These are phyloP conservation scores for Cutaneotrichosporon mucoides DNA, from an alignment of 1,284 basidiomycete species.

Conservation along the genomic window DNA sequence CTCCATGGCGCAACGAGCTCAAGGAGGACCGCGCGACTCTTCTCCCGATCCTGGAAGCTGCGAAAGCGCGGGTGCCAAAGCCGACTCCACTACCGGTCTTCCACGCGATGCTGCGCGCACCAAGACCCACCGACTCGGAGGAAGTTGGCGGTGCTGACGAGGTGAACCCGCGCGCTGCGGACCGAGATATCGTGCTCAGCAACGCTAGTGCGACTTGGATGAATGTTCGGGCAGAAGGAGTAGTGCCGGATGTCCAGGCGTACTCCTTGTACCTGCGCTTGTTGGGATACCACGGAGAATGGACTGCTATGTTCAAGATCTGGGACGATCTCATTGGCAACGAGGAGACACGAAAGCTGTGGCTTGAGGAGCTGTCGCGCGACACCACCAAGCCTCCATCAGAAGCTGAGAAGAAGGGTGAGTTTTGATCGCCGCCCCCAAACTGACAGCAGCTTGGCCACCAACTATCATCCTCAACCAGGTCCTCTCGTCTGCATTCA, in stretches of 20 bases:
- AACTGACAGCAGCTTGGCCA: slow-evolving; percentile 28
- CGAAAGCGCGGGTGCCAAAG: slow-evolving; percentile 7
- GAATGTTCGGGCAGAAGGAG: slow-evolving; percentile 19
- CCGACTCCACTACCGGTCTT: slow-evolving; percentile 24
- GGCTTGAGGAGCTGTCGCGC: slow-evolving; percentile 6
- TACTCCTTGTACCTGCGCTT: slow-evolving; percentile 44
- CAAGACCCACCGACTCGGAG: neutral
- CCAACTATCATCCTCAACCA: slow-evolving; percentile 42
- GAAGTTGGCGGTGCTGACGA: neutral
- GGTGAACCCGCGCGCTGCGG: neutral
- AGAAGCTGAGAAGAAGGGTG: slow-evolving; percentile 13
- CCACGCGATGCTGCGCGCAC: slow-evolving; percentile 6
- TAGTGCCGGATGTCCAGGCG: slow-evolving; percentile 37
- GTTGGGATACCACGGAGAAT: slow-evolving; percentile 38
- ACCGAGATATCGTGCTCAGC: slow-evolving; percentile 3
- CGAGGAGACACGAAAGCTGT: neutral
- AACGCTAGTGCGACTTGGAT: slow-evolving; percentile 27
- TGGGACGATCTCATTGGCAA: slow-evolving; percentile 34
- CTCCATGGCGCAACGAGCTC: slow-evolving; percentile 1
- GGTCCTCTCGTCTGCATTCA: slow-evolving; percentile 37
- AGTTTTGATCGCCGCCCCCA: neutral
- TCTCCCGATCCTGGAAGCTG: slow-evolving; percentile 2
- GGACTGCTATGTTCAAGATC: slow-evolving; percentile 18
- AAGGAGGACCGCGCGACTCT: slow-evolving; percentile 1
- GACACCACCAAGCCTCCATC: neutral